These are phyloP conservation scores for Mycena sp. DNA, from an alignment of 1,284 basidiomycete species.

Conservation along the genomic window DNA sequence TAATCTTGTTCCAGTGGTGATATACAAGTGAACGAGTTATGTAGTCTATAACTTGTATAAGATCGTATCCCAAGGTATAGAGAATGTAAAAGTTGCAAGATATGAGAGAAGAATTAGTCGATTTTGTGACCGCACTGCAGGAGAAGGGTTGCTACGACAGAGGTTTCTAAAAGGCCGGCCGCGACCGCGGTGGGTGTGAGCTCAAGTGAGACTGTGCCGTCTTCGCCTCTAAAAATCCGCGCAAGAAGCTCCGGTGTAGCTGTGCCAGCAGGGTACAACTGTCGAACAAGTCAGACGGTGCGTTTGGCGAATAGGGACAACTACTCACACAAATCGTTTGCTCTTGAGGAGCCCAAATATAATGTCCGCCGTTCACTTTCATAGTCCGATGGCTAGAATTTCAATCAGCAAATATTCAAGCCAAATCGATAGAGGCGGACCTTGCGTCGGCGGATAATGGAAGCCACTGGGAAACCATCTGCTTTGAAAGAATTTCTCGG, in stretches of 20 bases:
- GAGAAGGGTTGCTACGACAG: conserved; percentile 43
- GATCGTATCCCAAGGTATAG: too few relatives aligned
- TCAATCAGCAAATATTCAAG: neutral
- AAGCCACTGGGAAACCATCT: conserved; percentile 55
- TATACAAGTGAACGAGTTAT: too few relatives aligned
- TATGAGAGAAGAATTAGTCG: conserved; percentile 27
- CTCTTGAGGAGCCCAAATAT: conserved; percentile 40
- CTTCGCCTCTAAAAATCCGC: conserved; percentile 30
- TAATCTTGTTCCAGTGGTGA: too few relatives aligned
- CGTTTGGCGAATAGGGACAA: neutral
- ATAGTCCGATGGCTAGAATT: conserved; percentile 38
- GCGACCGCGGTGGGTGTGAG: conserved; percentile 41
- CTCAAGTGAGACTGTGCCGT: conserved; percentile 32
- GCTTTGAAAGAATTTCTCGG: conserved; percentile 48
- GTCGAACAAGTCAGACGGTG: neutral
- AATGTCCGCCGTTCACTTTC: conserved; percentile 37
- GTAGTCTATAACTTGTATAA: too few relatives aligned
- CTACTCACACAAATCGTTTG: conserved; percentile 37
- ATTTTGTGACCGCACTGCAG: conserved; percentile 44
- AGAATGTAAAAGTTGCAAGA: neutral
- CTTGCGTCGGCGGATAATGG: conserved; percentile 46
- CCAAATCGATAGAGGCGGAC: conserved; percentile 24
- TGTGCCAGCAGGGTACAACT: conserved; percentile 35
- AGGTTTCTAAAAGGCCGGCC: conserved; percentile 40
- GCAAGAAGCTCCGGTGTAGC: conserved; percentile 35